A percentile compares a stretch with the other conserved stretches of the same genome.
Conservation (phyloP, 345 rosid genomes). For the Geranium brycei region DNA sequence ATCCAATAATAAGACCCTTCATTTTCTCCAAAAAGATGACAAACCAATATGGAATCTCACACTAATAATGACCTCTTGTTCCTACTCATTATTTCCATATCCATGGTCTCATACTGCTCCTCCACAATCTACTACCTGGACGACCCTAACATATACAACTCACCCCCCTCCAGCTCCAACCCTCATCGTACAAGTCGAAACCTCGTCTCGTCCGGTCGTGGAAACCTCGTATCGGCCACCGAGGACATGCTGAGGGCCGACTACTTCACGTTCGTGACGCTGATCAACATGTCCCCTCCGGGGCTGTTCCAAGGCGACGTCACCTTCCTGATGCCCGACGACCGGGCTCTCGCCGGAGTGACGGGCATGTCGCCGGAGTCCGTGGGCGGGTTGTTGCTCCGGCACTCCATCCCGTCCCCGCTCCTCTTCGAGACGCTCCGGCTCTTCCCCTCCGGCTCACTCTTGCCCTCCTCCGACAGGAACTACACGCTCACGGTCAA, state of each 20-base stretch:
- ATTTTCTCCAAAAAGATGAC: too few species aligned
- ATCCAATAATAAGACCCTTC: too few species aligned
- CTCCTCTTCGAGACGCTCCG: constrained; percentile 49
- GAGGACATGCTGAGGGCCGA: constrained; percentile 67
- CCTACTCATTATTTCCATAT: constrained; percentile 7
- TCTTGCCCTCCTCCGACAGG: constrained; percentile 39
- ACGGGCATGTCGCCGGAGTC: constrained; percentile 13
- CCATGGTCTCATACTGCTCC: constrained; percentile 8
- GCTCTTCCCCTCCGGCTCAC: constrained; percentile 47
- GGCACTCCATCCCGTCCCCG: constrained; percentile 62
- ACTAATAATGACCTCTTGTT: constrained; percentile 5
- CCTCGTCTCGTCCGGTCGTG: not conserved
- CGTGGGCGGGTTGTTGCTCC: constrained; percentile 44
- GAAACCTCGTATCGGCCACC: constrained; percentile 33
- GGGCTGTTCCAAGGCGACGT: constrained; percentile 21
- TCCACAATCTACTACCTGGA: constrained; percentile 1
- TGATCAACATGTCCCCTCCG: constrained; percentile 47
- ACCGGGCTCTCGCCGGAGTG: constrained; percentile 31
- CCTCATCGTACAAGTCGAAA: too few species aligned
- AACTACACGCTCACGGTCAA: constrained; percentile 32
- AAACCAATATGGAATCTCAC: not conserved
- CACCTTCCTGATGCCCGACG: constrained; percentile 75
- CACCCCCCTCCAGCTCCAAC: too few species aligned
- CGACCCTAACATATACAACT: too few species aligned
- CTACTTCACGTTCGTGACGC: constrained; percentile 59